Percentiles rank a stretch among this genome's conserved stretches.
Conservation (phyloP, 257 asterid genomes). For the Nicotiana otophora region DNA sequence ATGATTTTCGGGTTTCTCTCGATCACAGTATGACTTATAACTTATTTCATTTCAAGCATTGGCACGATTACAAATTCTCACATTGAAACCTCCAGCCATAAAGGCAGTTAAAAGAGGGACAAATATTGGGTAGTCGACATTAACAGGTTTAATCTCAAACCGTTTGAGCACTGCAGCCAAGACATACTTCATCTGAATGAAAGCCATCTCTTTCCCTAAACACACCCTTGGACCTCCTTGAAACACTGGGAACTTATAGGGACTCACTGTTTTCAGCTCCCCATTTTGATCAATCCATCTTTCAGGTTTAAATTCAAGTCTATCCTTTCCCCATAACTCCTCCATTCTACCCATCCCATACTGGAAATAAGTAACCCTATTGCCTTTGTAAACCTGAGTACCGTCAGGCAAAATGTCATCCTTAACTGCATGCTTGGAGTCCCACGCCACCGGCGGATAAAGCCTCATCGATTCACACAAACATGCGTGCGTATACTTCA, state of each 20-base stretch:
- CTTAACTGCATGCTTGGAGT: not conserved
- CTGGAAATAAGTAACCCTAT: not conserved
- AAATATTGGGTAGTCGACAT: not conserved
- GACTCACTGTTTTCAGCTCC: not conserved
- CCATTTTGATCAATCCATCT: slow-evolving; percentile 15
- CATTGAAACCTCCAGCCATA: not conserved
- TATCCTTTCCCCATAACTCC: slow-evolving; percentile 15
- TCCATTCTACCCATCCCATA: slow-evolving; percentile 21
- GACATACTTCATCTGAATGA: slow-evolving; percentile 3
- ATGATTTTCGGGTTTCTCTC: no score
- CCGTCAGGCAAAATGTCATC: slow-evolving; percentile 13
- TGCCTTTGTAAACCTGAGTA: not conserved
- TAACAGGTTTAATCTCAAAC: not conserved
- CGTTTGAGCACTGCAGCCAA: slow-evolving; percentile 5
- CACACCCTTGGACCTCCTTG: slow-evolving; percentile 19
- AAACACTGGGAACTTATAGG: slow-evolving; percentile 12
- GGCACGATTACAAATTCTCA: not conserved
- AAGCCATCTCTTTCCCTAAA: slow-evolving; percentile 17
- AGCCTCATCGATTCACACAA: slow-evolving; percentile 13
- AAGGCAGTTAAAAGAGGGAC: not conserved
- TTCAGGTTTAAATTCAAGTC: slow-evolving; percentile 13
- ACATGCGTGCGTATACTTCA: slow-evolving; percentile 9
- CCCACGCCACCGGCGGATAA: slow-evolving; percentile 14
- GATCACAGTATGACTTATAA: no score
- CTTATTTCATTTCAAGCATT: not conserved